Percentiles rank a stretch among this genome's conserved stretches.
These are phyloP conservation scores for Dioszegia aurantiaca DNA, from an alignment of 768 basidiomycete species.

Conservation along the genomic window DNA sequence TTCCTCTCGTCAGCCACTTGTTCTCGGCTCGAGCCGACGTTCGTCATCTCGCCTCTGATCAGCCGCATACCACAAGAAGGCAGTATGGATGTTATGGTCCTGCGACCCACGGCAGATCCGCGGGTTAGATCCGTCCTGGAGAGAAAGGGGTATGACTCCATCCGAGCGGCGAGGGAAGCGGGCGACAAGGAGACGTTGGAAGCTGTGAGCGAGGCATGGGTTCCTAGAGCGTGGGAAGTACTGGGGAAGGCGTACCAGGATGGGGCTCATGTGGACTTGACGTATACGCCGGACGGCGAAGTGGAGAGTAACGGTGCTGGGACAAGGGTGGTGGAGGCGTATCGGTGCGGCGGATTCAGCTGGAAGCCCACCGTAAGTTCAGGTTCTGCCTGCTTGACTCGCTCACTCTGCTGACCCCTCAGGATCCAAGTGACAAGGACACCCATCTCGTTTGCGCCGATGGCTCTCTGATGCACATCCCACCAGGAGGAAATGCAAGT, in stretches of 20 bases:
- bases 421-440: slow-evolving; percentile 62
- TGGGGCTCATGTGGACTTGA: slow-evolving; percentile 66
- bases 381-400: slow-evolving; percentile 12
- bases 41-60: slow-evolving; percentile 70
- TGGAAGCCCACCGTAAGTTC: slow-evolving; percentile 71
- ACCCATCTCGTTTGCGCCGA: slow-evolving; percentile 78
- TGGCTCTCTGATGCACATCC: slow-evolving; percentile 67
- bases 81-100: slow-evolving; percentile 69
- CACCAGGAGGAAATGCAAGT: slow-evolving; percentile 60
- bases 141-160: slow-evolving; percentile 4
- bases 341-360: slow-evolving; percentile 75
- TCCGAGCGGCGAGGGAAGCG: slow-evolving; percentile 2
- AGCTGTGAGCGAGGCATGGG: slow-evolving; percentile 33
- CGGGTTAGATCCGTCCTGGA: slow-evolving; percentile 40
- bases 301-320: slow-evolving; percentile 47
- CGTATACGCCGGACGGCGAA: slow-evolving; percentile 55
- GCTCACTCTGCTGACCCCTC: background rate
- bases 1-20: slow-evolving; percentile 78
- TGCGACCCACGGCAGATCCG: slow-evolving; percentile 62
- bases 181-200: slow-evolving; percentile 12
- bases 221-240: slow-evolving; percentile 58
- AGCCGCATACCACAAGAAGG: slow-evolving; percentile 56
- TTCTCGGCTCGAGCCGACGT: slow-evolving; percentile 77
- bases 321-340: slow-evolving; percentile 65
- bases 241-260: slow-evolving; percentile 71